Evolutionary conservation across 108 stramenopile species (phyloP), one percentile per base, ranked within the genome.

Genomic region (Cyclotella choctawhatcheeana): DNA sequence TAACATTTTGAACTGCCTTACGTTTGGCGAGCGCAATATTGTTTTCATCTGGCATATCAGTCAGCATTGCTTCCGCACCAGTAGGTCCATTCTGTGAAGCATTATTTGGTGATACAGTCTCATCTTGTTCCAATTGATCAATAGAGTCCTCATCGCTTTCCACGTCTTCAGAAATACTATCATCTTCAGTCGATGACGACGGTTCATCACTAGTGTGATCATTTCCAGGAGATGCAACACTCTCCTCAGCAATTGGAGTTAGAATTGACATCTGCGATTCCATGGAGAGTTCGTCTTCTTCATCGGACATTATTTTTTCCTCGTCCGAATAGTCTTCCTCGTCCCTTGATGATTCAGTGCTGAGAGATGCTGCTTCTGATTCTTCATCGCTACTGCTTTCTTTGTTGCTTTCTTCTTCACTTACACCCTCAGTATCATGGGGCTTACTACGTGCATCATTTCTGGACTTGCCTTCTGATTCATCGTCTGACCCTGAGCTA

Each of bases 51-150:
- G 63, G 44, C 63, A 64, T 64, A 27, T 64, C 63, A 64, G 63
- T 64, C 21, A 64, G 63, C 63, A 64, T 64, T 6, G 63, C 63
- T 45, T 64, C 63, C 29, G 17, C 63, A 21, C 63, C 63, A n/a
- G 63, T 64, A 6, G 25, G 44, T 64, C 2, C 63, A 29, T 16
- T 13, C 13, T 64, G 26, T 8, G 12, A 24, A 16, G 44, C 44
- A 47, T 27, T 25, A 17, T 48, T 16, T 18, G 27, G 40, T 61
- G n/a, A 20, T 13, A 4, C 44, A 10, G 32, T 1, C 5, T 43
- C 35, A 18, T 24, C 24, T 20, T 31, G 25, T 31, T 64, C 45
- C n/a, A 8, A 37, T 24, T 47, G 44, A 35, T 18, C 43, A 16
- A 37, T 3, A 6, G 21, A 26, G 6, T 47, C 26, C 3, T 48